Conservation (phyloP, 345 rosid species). For the Boechera retrofracta region DNA sequence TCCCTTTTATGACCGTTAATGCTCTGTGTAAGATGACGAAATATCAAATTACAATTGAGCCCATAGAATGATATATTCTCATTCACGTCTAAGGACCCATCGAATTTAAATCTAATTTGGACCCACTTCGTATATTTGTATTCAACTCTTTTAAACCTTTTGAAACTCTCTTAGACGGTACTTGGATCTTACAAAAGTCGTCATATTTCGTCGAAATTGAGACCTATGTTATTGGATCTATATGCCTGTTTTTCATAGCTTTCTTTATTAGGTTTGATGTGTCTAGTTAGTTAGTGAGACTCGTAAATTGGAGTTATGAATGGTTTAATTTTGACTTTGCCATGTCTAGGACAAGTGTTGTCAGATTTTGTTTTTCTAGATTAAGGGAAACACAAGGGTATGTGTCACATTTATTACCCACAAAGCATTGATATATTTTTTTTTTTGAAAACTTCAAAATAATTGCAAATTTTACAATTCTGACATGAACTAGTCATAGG, state of each 20-base stretch:
- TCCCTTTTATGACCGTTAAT: conserved; percentile 49
- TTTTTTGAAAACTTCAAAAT: background rate
- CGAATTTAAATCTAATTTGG: conserved; percentile 26
- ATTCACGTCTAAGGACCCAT: conserved; percentile 37
- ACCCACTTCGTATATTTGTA: conserved; percentile 27
- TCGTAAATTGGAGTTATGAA: conserved; percentile 23
- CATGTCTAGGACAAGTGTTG: conserved; percentile 3
- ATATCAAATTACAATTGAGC: conserved; percentile 26
- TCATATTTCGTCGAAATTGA: conserved; percentile 14
- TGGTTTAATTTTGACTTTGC: conserved; percentile 34
- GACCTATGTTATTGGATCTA: conserved; percentile 37
- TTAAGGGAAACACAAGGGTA: conserved; percentile 39
- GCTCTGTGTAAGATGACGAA: conserved; percentile 22
- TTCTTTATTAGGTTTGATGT: conserved; percentile 21
- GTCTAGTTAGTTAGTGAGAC: conserved; percentile 26
- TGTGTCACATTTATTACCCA: conserved; percentile 37
- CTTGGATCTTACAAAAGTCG: conserved; percentile 27
- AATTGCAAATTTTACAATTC: background rate
- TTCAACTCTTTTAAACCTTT: conserved; percentile 32
- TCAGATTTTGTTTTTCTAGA: conserved; percentile 28
- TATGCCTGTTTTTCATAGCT: conserved; percentile 13
- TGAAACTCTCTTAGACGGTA: conserved; percentile 28
- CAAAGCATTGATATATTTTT: conserved; percentile 24
- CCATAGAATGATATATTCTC: conserved; percentile 9
- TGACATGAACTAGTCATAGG: conserved; percentile 34